A percentile compares a stretch with the other conserved stretches of the same genome.
Conservation (phyloP, 2,329 filamentous ascomycete genomes). For the Seiridium unicorne region DNA sequence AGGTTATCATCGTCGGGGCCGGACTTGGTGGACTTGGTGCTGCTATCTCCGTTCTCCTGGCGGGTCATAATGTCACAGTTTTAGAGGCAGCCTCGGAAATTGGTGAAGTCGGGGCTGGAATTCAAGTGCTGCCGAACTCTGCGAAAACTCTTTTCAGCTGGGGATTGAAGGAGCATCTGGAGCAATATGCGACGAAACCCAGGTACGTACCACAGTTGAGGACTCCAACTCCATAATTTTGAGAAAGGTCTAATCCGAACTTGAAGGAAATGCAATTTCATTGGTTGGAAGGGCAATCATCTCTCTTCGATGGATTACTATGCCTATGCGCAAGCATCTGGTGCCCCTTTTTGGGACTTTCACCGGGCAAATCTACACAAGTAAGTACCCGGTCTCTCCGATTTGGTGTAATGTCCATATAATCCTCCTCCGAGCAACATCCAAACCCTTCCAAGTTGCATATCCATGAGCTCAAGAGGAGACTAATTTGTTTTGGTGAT, state of each 20-base stretch:
- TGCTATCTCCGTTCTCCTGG: constrained; percentile 43
- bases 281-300: constrained; percentile 50
- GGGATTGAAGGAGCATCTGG: constrained; percentile 43
- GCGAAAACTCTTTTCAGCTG: constrained; percentile 45
- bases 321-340: constrained; percentile 29
- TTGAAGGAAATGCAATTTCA: constrained; percentile 40
- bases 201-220: background rate
- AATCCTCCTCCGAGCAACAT: too few species aligned
- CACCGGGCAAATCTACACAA: constrained; percentile 52
- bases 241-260: background rate
- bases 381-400: constrained; percentile 9
- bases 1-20: constrained; percentile 53
- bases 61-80: constrained; percentile 45
- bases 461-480: too few species aligned
- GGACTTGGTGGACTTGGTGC: constrained; percentile 53
- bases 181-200: constrained; percentile 37
- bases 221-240: too few species aligned
- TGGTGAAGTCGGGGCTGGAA: constrained; percentile 47
- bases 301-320: constrained; percentile 48
- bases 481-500: too few species aligned
- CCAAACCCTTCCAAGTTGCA: too few species aligned
- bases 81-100: constrained; percentile 46
- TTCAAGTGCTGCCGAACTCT: constrained; percentile 48
- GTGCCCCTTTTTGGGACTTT: constrained; percentile 51
- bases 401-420: too few species aligned